Evolutionary conservation across 2,329 filamentous ascomycete genomes (phyloP), one percentile per base, ranked within the genome.

Genomic region (Aureobasidium zeae): DNA sequence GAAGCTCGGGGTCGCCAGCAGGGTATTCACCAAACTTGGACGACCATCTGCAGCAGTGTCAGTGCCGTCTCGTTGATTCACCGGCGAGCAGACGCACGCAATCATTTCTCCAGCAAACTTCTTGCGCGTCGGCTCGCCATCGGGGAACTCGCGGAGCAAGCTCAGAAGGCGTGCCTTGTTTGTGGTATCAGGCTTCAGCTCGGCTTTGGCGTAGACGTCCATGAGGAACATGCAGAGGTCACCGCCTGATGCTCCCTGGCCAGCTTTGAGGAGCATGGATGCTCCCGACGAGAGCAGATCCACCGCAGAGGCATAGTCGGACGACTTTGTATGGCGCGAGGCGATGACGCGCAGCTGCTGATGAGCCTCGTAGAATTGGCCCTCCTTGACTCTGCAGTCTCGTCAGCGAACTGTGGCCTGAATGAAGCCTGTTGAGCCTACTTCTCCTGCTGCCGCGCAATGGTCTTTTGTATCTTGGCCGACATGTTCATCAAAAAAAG

Each of bases 311-410:
- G 73, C 63, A 75, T 84, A 95, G 73, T 89, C 89, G 49, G 76
- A 70, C 31, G 82, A 74, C 69, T 96, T 96, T 63, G 89, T 79
- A 68, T 98, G 94, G 46, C 93, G 87, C 28, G 86, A 83, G 49
- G 88, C 88, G 54, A 95, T 89, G 44, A 95, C 88, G 50, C 91
- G 86, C 53, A 94, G 86, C 70, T 98, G 91, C 66, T 98, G 91
- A 68, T 96, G 89, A 47, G 91, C 91, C 74, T 98, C 91, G 70
- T 98, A 98, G 73, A 79, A 95, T 62, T 91, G 82, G 57, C 88
- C 89, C 64, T 93, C 86, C 53, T 78, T 73, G 64, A 94, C 94
- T 65, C 86, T 85, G 57, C 54, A n/a, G 22, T 17, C 28, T 50
- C 47, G 55, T 47, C 24, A 26, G 46, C 36, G 48, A 25, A 53